Base-by-base conservation (phyloP, 2,329 filamentous ascomycete genomes). In the Alternaria burnsii region DNA sequence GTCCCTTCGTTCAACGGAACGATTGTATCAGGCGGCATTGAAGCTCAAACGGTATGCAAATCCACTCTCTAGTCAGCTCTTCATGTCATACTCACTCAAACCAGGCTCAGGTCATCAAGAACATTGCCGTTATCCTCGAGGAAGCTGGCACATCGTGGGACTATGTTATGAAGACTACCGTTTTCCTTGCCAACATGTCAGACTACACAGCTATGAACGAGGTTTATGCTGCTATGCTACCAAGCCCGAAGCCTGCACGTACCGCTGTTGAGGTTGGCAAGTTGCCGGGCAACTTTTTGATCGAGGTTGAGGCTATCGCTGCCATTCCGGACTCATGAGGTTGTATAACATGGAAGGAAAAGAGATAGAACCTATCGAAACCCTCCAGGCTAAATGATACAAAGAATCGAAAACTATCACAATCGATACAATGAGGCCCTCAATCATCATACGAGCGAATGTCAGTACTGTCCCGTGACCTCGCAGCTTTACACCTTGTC, bases 121-220 rank as follows among this genome's bases (percentile, higher is more conserved):
- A 76, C 58, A 75, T 76, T 22, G 72, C 61, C 1, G 68, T 59
- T 0, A 65, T 74, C 8, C 69, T 76, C 10, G 70, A 69, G 46
- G 73, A 75, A 52, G 73, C 72, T 8, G 73, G 74, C 4, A 75
- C 74, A 10, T 74, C 71, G 6, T 75, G 70, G 71, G 71, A 73
- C 36, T 74, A 75, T 22, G 72, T 76, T n/a, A 61, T 76, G 61
- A 76, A 76, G 52, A 74, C 70, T 5, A 76, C 73, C 3, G 71
- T 76, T 3, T 76, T 71, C 55, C 69, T 76, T 6, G 71, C 73
- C 26, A 69, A 72, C 41, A 76, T 76, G 72, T 66, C 62, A 40
- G 73, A 76, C 51, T 75, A 74, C 60, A 52, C 69, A 3, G 74
- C 73, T 4, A 76, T 76, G 74, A 76, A 76, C 36, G 68, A 66